Percentiles rank a stretch among this genome's conserved stretches.
These are phyloP conservation scores for Alternaria viburni DNA, from an alignment of 2,329 filamentous ascomycete genomes.

Conservation along the genomic window DNA sequence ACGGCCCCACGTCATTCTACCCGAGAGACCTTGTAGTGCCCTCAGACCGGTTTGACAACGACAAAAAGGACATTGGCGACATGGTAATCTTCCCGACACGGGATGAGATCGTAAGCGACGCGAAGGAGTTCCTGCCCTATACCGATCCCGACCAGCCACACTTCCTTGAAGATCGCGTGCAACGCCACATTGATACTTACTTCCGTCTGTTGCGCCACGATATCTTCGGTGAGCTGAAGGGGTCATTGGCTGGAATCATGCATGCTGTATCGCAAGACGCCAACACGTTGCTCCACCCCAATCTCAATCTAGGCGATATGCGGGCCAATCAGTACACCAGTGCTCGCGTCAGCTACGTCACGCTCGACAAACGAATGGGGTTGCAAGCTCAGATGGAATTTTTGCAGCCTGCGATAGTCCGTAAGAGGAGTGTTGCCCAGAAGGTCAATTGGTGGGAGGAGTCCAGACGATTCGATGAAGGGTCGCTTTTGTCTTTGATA, in stretches of 20 bases:
- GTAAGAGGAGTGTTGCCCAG: slow-evolving; percentile 10
- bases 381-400: slow-evolving; percentile 32
- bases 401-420: slow-evolving; percentile 22
- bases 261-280: slow-evolving; percentile 13
- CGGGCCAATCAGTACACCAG: slow-evolving; percentile 28
- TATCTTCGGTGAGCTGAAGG: slow-evolving; percentile 40
- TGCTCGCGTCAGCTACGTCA: slow-evolving; percentile 24
- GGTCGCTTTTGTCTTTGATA: slow-evolving; percentile 37
- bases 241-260: slow-evolving; percentile 27
- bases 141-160: slow-evolving; percentile 38
- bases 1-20: slow-evolving; percentile 21
- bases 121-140: slow-evolving; percentile 45
- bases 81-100: slow-evolving; percentile 43
- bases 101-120: slow-evolving; percentile 46
- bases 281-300: slow-evolving; percentile 7
- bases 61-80: slow-evolving; percentile 37
- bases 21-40: slow-evolving; percentile 31
- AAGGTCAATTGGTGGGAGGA: slow-evolving; percentile 40
- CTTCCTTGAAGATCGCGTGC: slow-evolving; percentile 26
- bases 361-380: slow-evolving; percentile 20
- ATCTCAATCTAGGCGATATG: slow-evolving; percentile 22
- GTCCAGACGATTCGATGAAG: slow-evolving; percentile 28
- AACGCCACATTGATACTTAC: slow-evolving; percentile 42
- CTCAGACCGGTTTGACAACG: slow-evolving; percentile 40
- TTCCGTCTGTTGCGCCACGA: slow-evolving; percentile 45